phyloP scores from a whole-genome alignment of 257 asterid genomes.

The Nicotiana otophora region DNA sequence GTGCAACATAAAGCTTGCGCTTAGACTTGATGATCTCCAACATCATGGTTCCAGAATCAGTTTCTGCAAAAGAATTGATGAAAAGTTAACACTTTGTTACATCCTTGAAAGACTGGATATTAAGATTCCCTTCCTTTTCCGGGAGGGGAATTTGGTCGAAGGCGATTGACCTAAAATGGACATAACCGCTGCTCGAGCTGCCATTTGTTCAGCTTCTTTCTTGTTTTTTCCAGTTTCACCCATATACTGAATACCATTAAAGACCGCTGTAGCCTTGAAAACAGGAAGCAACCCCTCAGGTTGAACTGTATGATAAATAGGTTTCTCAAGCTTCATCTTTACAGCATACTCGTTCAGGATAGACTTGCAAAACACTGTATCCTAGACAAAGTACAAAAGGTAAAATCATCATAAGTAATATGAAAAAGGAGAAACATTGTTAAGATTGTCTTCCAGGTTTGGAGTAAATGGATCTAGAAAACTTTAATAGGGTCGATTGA shows the following conservation, averaged over 20 bases:
- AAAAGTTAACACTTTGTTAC: not conserved
- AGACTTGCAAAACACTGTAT: constrained; percentile 43
- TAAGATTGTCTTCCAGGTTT: not conserved
- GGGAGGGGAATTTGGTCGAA: not conserved
- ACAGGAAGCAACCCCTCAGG: constrained; percentile 20
- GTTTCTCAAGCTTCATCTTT: constrained; percentile 30
- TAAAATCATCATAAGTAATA: not conserved
- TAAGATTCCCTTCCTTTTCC: not conserved
- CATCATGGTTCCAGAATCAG: constrained; percentile 29
- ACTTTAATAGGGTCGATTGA: not conserved
- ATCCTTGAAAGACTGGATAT: not conserved
- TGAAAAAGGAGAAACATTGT: not conserved
- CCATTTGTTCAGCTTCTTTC: constrained; percentile 66
- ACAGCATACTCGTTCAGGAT: constrained; percentile 44
- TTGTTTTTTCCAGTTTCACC: constrained; percentile 46
- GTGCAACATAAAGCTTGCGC: constrained; percentile 27
- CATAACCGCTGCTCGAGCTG: constrained; percentile 56
- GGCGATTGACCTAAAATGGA: constrained; percentile 39
- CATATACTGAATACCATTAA: constrained; percentile 32
- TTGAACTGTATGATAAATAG: constrained; percentile 33
- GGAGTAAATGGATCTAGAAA: not conserved
- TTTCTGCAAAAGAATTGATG: constrained; percentile 29
- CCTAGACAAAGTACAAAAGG: constrained; percentile 23
- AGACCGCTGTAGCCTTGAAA: constrained; percentile 34
- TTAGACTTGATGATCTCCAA: constrained; percentile 43